These are phyloP conservation scores for Tarenaya hassleriana DNA, from an alignment of 345 rosid species.

Conservation along the genomic window DNA sequence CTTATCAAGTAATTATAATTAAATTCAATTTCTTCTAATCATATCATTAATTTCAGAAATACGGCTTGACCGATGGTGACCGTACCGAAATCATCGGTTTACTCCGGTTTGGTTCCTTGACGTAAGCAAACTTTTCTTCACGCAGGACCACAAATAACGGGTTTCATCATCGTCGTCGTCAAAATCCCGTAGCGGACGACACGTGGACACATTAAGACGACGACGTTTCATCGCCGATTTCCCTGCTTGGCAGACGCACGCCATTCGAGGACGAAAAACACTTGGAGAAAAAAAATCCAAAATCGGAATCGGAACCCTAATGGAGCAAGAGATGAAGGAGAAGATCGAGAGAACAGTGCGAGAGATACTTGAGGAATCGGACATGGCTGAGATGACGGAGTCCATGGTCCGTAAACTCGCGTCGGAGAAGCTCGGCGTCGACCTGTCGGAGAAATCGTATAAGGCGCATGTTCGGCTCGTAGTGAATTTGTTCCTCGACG, in stretches of 20 bases:
- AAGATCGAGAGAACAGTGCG: conserved; percentile 49
- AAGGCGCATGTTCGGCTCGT: conserved; percentile 53
- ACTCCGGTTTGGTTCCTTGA: conserved; percentile 14
- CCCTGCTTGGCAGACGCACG: conserved; percentile 8
- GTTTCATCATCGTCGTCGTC: background rate
- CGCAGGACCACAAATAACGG: no score
- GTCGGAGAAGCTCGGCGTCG: conserved; percentile 51
- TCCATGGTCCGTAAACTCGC: conserved; percentile 64
- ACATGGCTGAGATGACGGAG: conserved; percentile 66
- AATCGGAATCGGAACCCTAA: conserved; percentile 24
- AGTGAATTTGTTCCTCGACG: conserved; percentile 62
- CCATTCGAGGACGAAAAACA: background rate
- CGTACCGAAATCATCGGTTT: no score
- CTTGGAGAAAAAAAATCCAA: background rate
- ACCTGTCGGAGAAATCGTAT: conserved; percentile 60
- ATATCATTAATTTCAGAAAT: no score
- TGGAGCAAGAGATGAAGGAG: conserved; percentile 47
- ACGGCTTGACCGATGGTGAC: no score
- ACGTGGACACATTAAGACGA: background rate
- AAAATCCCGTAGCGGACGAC: conserved; percentile 4
- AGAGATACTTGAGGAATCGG: conserved; percentile 60
- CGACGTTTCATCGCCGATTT: conserved; percentile 14
- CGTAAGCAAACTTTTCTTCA: conserved; percentile 13
- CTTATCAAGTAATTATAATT: no score
- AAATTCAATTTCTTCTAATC: no score